Base-by-base conservation (phyloP, 371 early-diverging fungal species). In the Mucor velutinosus region DNA sequence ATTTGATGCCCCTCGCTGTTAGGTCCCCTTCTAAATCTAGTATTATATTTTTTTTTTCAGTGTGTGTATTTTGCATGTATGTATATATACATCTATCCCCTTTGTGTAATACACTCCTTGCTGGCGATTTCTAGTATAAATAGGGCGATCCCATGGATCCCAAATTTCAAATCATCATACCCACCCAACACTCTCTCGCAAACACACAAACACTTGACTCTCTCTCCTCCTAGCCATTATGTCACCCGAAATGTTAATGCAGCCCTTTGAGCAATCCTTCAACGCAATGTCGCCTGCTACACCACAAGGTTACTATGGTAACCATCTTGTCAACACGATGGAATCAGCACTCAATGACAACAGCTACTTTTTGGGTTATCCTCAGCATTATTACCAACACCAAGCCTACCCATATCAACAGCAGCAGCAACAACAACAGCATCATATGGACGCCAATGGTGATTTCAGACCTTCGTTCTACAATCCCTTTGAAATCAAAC, bases 401-500 rank as follows among this genome's bases (percentile, higher is more conserved):
- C 51, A 51, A 11, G 37, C 37, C 11, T 37, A 37, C 6, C 37
- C 37, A 23, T 51, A 51, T 12, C 51, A 51, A 11, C 51, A 25
- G 2, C 51, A 51, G 1, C 51, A 51, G 11, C 51, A 51, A 14
- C 51, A 51, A 2, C 51, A 51, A 3, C 56, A 30, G 0, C 56
- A 56, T 0, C 37, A 30, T 23, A 53, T 64, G 57, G 57, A 64
- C 14, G 57, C 32, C 15, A 64, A 35, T 29, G 67, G 47, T 39
- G 66, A 75, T 45, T 75, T 75, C 25, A 66, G 69, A 19, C 65
- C 72, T 17, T 69, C 72, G 3, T 75, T 75, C 25, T 75, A 75
- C 69, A 67, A 85, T 71, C 76, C 75, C 41, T 75, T 75, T 56
- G 75, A 75, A 32, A 72, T 76, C 66, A 90, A 89, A 72, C 82